These are phyloP conservation scores for Daldinia bambusicola DNA, from an alignment of 495 filamentous ascomycete species.

Conservation along the genomic window DNA sequence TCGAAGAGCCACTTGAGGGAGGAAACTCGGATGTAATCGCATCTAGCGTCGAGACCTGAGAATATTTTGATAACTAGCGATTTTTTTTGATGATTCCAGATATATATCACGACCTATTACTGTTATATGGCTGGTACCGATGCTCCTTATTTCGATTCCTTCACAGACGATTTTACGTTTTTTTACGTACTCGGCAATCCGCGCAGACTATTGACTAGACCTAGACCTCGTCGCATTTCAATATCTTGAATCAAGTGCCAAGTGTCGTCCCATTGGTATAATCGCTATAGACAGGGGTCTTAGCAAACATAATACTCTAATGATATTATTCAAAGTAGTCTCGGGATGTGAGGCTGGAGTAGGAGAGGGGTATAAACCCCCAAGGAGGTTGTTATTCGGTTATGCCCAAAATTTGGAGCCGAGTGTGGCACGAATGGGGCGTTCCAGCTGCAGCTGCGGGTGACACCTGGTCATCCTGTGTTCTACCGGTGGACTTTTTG, in stretches of 20 bases:
- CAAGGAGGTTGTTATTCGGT: not conserved
- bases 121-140: slow-evolving; percentile 19
- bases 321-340: slow-evolving; percentile 22
- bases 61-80: not conserved
- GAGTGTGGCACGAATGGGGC: not conserved
- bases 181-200: not conserved
- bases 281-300: slow-evolving; percentile 24
- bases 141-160: slow-evolving; percentile 12
- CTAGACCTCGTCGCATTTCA: not conserved
- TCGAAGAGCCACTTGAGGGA: slow-evolving; percentile 60
- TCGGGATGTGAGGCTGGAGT: slow-evolving; percentile 10
- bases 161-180: slow-evolving; percentile 3
- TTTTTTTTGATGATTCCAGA: slow-evolving; percentile 2
- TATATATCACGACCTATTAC: slow-evolving; percentile 31
- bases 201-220: slow-evolving; percentile 3
- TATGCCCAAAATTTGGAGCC: slow-evolving; percentile 8
- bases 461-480: slow-evolving; percentile 15
- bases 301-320: slow-evolving; percentile 42
- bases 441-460: slow-evolving; percentile 16
- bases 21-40: slow-evolving; percentile 49
- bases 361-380: not conserved
- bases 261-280: slow-evolving; percentile 22
- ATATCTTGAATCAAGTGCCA: slow-evolving; percentile 20
- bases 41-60: not conserved
- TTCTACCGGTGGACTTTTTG: slow-evolving; percentile 14